phyloP scores from a whole-genome alignment of 1,139 yeast species.

The Blastobotrys serpentis region DNA sequence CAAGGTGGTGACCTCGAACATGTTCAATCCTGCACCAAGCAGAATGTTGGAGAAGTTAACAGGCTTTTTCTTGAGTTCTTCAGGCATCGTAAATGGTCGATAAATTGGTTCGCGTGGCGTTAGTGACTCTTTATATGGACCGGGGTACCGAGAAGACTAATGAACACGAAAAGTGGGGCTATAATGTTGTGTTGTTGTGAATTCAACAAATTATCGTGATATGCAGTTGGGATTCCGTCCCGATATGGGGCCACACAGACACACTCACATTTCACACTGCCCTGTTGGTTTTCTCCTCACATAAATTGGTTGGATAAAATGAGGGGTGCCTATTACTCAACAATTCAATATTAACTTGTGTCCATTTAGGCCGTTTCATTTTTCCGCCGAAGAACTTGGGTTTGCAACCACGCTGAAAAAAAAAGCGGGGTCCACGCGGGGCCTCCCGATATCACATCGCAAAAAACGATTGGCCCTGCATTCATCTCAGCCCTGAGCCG shows the following conservation, averaged over 20 bases:
- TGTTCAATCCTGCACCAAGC: conserved; percentile 88
- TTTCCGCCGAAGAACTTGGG: neutral
- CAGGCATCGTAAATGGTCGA: conserved; percentile 3
- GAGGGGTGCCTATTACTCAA: too few species aligned
- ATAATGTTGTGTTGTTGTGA: neutral
- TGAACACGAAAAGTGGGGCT: conserved; percentile 1
- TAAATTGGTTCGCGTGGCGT: conserved; percentile 4
- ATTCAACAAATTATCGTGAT: conserved; percentile 4
- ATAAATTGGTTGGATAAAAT: too few species aligned
- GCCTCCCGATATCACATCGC: neutral
- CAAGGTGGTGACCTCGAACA: conserved; percentile 89
- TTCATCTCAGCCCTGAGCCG: too few species aligned
- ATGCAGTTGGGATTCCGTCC: neutral
- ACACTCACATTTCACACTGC: neutral
- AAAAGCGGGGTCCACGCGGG: neutral
- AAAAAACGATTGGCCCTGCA: neutral
- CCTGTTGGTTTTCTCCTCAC: neutral
- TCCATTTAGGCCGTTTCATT: neutral
- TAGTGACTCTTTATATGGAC: neutral
- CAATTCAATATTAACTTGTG: neutral
- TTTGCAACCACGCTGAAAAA: neutral
- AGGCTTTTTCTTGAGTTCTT: conserved; percentile 67
- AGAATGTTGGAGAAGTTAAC: conserved; percentile 84
- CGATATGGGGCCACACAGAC: neutral
- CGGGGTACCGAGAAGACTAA: neutral